Evolutionary conservation across 805 yeast species (phyloP).

Genomic region (Clavispora fructus): DNA sequence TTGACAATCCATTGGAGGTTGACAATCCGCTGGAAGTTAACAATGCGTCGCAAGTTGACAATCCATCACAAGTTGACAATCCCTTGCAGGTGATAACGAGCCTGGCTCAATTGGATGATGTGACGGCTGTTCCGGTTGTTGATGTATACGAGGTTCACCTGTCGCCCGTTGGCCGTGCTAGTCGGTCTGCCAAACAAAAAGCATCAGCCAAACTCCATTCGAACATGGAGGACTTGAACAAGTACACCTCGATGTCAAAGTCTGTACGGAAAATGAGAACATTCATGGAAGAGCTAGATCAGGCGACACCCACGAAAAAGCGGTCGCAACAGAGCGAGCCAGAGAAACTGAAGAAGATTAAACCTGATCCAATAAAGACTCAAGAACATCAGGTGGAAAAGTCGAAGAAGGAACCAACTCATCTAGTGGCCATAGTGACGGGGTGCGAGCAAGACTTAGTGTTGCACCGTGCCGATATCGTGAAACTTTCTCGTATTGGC

Average conservation of each 20-base stretch:
- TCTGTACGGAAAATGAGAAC: conserved; percentile 36
- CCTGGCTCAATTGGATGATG: too few species aligned
- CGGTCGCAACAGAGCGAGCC: conserved; percentile 1
- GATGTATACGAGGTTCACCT: not conserved
- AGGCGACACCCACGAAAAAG: conserved; percentile 5
- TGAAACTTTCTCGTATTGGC: conserved; percentile 48
- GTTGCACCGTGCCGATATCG: conserved; percentile 39
- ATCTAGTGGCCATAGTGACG: conserved; percentile 51
- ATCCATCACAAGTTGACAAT: too few species aligned
- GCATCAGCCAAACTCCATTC: conserved; percentile 65
- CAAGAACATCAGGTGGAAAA: conserved; percentile 2
- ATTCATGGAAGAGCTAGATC: conserved; percentile 31
- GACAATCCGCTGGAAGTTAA: too few species aligned
- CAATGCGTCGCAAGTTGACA: too few species aligned
- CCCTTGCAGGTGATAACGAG: too few species aligned
- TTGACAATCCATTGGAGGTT: too few species aligned
- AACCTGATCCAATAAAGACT: not conserved
- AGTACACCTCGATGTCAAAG: conserved; percentile 49
- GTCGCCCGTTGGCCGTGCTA: conserved; percentile 4
- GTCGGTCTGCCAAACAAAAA: conserved; percentile 58
- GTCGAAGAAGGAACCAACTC: conserved; percentile 21
- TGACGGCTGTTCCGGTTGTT: not conserved
- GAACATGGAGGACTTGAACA: conserved; percentile 64
- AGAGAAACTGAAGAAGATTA: not conserved
- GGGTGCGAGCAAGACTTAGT: conserved; percentile 52